Percentiles rank a stretch among this genome's conserved stretches.
These are phyloP conservation scores for Inonotus obliquus DNA, from an alignment of 1,284 basidiomycete species.

Conservation along the genomic window DNA sequence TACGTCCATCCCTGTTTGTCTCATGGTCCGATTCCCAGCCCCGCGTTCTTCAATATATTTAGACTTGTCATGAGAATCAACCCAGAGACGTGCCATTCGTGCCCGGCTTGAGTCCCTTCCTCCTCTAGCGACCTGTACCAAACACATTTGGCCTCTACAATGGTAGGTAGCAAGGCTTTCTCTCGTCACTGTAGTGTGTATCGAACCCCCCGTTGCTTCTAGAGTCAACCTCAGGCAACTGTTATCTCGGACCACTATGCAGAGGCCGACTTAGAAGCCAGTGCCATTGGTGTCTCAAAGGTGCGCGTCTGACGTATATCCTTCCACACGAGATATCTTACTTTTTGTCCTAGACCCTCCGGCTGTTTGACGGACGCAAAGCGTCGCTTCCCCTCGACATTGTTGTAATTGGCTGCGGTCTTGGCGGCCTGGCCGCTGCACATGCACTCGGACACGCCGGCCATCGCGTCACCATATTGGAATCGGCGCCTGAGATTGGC, in stretches of 20 bases:
- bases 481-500: conserved; percentile 37
- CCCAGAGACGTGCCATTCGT: not conserved
- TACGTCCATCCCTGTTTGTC: not conserved
- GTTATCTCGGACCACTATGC: conserved; percentile 9
- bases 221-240: not conserved
- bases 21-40: conserved; percentile 1
- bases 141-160: not conserved
- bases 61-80: not conserved
- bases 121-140: not conserved
- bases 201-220: not conserved
- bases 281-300: conserved; percentile 3
- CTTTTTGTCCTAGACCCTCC: conserved; percentile 14
- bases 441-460: conserved; percentile 41
- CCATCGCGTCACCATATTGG: conserved; percentile 42
- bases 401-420: conserved; percentile 43
- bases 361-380: conserved; percentile 21
- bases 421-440: conserved; percentile 44
- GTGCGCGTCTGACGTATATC: not conserved
- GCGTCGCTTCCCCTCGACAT: conserved; percentile 35
- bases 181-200: not conserved
- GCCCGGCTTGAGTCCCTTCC: not conserved
- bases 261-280: conserved; percentile 13
- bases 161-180: not conserved
- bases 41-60: conserved; percentile 2
- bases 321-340: too few relatives aligned